Conservation (phyloP, 2,329 filamentous ascomycete genomes). For the Colletotrichum scovillei region DNA sequence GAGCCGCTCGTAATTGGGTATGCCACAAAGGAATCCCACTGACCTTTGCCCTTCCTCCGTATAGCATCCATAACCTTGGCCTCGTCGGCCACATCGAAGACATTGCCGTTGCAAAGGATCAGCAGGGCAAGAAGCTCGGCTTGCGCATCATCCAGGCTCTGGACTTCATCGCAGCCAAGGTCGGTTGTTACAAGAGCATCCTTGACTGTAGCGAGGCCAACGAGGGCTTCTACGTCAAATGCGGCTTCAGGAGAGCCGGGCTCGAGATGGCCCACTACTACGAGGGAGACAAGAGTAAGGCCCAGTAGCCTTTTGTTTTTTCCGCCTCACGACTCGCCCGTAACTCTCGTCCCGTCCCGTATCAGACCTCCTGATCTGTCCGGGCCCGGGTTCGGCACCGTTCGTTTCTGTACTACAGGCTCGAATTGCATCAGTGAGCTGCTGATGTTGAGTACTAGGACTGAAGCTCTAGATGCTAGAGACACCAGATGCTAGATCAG, state of each 20-base stretch:
- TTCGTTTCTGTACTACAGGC: not conserved
- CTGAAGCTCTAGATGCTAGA: slow-evolving; percentile 9
- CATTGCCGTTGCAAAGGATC: slow-evolving; percentile 92
- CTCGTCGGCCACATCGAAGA: slow-evolving; percentile 97
- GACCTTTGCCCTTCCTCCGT: slow-evolving; percentile 22
- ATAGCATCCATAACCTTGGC: slow-evolving; percentile 81
- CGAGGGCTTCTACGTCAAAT: slow-evolving; percentile 98
- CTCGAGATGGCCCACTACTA: slow-evolving; percentile 98
- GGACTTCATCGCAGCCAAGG: slow-evolving; percentile 86
- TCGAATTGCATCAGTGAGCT: slow-evolving; percentile 19
- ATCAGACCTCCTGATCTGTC: not conserved
- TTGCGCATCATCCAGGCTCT: slow-evolving; percentile 93
- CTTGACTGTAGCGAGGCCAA: slow-evolving; percentile 96
- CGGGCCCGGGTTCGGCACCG: not conserved
- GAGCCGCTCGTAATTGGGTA: not conserved
- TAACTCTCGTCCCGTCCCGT: not conserved
- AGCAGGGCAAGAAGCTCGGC: slow-evolving; percentile 97
- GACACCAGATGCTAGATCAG: not conserved
- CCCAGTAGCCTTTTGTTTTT: slow-evolving; percentile 37
- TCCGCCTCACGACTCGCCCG: not conserved
- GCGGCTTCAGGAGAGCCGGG: slow-evolving; percentile 91
- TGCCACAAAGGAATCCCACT: slow-evolving; percentile 30
- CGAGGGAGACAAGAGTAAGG: slow-evolving; percentile 66
- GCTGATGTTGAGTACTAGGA: slow-evolving; percentile 21
- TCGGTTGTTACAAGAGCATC: slow-evolving; percentile 97